These are phyloP conservation scores for Aphanomyces invadans DNA, from an alignment of 352 stramenopile species.

Conservation along the genomic window DNA sequence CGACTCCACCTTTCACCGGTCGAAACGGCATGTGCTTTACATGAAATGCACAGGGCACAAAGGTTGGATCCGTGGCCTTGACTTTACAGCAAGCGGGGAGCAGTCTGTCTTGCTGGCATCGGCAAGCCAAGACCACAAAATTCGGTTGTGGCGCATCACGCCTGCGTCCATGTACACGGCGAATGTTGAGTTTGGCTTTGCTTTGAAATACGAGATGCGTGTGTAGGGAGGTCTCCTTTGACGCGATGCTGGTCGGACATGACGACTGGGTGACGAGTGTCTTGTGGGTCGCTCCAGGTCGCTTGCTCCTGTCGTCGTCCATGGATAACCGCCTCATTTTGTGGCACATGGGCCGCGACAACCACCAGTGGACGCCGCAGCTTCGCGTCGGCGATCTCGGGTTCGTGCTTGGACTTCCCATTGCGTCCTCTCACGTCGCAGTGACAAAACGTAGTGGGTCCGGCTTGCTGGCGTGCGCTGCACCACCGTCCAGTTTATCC, in stretches of 20 bases:
- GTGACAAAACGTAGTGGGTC: background rate
- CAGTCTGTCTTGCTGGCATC: conserved; percentile 39
- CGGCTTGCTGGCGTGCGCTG: background rate
- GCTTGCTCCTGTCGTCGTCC: conserved; percentile 44
- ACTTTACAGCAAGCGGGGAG: conserved; percentile 32
- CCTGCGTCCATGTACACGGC: conserved; percentile 3
- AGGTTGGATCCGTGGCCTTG: conserved; percentile 58
- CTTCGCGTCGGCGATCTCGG: conserved; percentile 51
- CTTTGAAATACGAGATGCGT: background rate
- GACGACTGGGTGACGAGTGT: conserved; percentile 79
- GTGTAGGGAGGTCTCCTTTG: conserved; percentile 39
- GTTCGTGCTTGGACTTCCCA: too few species aligned
- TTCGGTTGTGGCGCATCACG: conserved; percentile 59
- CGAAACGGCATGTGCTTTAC: too few species aligned
- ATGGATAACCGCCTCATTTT: conserved; percentile 77
- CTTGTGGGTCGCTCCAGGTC: conserved; percentile 32
- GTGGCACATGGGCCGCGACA: conserved; percentile 35
- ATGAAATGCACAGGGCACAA: conserved; percentile 46
- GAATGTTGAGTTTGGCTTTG: background rate
- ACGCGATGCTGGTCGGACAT: conserved; percentile 58
- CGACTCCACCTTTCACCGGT: too few species aligned
- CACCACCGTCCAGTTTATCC: background rate
- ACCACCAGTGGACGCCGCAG: conserved; percentile 37
- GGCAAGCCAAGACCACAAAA: conserved; percentile 57
- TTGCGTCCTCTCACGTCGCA: too few species aligned